phyloP scores from a whole-genome alignment of 1,284 basidiomycete genomes.

The Rhodotorula sp. region DNA sequence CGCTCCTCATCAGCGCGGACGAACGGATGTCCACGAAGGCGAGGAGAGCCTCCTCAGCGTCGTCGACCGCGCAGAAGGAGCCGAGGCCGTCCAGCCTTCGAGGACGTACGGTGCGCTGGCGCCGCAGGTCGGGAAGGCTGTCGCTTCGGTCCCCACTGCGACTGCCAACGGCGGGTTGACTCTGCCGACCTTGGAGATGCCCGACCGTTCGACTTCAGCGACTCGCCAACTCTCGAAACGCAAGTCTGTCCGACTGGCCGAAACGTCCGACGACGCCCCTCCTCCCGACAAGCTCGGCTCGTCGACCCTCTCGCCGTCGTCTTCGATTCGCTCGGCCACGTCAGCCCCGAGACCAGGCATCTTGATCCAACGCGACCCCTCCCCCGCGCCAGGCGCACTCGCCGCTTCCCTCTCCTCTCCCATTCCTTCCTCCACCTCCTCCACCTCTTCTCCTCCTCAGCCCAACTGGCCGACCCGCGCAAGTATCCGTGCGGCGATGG shows the following conservation, averaged over 20 bases:
- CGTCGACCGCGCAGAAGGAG: slow-evolving; percentile 36
- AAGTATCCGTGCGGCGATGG: slow-evolving; percentile 8
- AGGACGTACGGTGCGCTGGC: slow-evolving; percentile 16
- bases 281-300: neutral
- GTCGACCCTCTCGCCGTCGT: slow-evolving; percentile 23
- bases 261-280: neutral
- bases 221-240: slow-evolving; percentile 27
- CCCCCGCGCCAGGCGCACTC: slow-evolving; percentile 15
- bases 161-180: neutral
- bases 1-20: neutral
- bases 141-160: neutral
- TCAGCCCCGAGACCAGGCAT: slow-evolving; percentile 25
- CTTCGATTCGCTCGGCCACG: slow-evolving; percentile 18
- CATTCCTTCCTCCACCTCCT: neutral
- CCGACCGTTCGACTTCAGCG: slow-evolving; percentile 1
- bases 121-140: neutral
- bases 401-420: slow-evolving; percentile 2
- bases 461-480: slow-evolving; percentile 22
- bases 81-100: slow-evolving; percentile 20
- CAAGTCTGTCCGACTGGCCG: slow-evolving; percentile 42
- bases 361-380: slow-evolving; percentile 29
- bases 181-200: neutral
- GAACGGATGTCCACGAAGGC: slow-evolving; percentile 1
- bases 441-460: too few relatives aligned
- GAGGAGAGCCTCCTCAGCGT: slow-evolving; percentile 31